A percentile compares a stretch with the other conserved stretches of the same genome.
These are phyloP conservation scores for Paralagenidium karlingii DNA, from an alignment of 352 stramenopile genomes.

Conservation along the genomic window DNA sequence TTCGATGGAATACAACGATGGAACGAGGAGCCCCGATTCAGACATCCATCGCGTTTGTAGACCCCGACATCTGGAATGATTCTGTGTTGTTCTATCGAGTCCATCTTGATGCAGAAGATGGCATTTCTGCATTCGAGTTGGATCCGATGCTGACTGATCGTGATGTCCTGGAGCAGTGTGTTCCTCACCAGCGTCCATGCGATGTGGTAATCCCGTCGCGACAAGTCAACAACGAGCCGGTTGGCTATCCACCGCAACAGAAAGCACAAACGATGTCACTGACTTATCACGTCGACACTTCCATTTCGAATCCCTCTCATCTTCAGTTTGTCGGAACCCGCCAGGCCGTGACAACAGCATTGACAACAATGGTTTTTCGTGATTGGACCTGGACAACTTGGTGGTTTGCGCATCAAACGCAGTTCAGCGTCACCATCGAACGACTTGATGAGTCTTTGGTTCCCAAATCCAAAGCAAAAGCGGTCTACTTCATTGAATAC, in stretches of 20 bases:
- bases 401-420: constrained; percentile 7
- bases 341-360: constrained; percentile 12
- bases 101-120: constrained; percentile 21
- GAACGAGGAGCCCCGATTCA: constrained; percentile 6
- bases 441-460: constrained; percentile 8
- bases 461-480: constrained; percentile 6
- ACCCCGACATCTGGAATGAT: constrained; percentile 27
- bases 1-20: constrained; percentile 14
- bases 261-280: too few species aligned
- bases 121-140: constrained; percentile 21
- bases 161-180: constrained; percentile 36
- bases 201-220: too few species aligned
- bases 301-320: constrained; percentile 21
- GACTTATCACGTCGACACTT: constrained; percentile 9
- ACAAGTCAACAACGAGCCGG: too few species aligned
- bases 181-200: constrained; percentile 32
- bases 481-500: constrained; percentile 18
- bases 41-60: constrained; percentile 35
- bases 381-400: constrained; percentile 13
- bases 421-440: constrained; percentile 32
- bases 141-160: constrained; percentile 29
- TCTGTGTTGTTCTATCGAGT: constrained; percentile 37
- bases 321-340: constrained; percentile 31
- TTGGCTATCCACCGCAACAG: too few species aligned
- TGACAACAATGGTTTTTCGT: constrained; percentile 23